phyloP scores from a whole-genome alignment of 1,284 basidiomycete genomes.

The Moesziomyces sp. region DNA sequence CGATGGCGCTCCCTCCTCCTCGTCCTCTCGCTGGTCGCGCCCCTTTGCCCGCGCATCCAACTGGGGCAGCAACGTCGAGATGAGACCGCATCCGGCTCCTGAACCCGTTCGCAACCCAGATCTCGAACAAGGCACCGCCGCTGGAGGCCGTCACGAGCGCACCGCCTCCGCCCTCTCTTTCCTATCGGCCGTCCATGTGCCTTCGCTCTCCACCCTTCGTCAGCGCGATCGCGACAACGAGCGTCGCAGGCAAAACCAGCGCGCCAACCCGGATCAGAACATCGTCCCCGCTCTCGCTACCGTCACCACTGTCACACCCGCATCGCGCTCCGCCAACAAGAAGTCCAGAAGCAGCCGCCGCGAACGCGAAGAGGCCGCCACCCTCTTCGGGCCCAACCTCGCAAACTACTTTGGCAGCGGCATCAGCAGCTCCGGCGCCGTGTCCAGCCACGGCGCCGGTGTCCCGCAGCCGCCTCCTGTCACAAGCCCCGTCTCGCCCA shows the following conservation, averaged over 20 bases:
- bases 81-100: conserved; percentile 13
- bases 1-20: conserved; percentile 7
- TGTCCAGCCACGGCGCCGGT: conserved; percentile 29
- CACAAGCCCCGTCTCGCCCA: conserved; percentile 17
- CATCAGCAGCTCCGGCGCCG: conserved; percentile 47
- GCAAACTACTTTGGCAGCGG: conserved; percentile 61
- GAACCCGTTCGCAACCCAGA: conserved; percentile 14
- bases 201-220: conserved; percentile 41
- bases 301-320: conserved; percentile 5
- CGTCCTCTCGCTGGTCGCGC: conserved; percentile 16
- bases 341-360: conserved; percentile 36
- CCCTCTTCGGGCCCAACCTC: conserved; percentile 59
- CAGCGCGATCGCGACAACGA: conserved; percentile 47
- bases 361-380: conserved; percentile 57
- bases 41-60: conserved; percentile 18
- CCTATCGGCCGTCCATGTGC: conserved; percentile 35
- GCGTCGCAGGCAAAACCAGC: conserved; percentile 25
- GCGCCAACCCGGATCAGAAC: conserved; percentile 9
- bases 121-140: conserved; percentile 16
- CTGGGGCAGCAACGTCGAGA: conserved; percentile 13
- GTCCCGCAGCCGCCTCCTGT: conserved; percentile 20
- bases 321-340: conserved; percentile 18
- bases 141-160: conserved; percentile 24
- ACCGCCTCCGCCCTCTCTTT: conserved; percentile 44
- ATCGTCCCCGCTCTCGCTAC: conserved; percentile 8